Evolutionary conservation across 345 rosid species (phyloP).

Genomic region (Salix arbutifolia): DNA sequence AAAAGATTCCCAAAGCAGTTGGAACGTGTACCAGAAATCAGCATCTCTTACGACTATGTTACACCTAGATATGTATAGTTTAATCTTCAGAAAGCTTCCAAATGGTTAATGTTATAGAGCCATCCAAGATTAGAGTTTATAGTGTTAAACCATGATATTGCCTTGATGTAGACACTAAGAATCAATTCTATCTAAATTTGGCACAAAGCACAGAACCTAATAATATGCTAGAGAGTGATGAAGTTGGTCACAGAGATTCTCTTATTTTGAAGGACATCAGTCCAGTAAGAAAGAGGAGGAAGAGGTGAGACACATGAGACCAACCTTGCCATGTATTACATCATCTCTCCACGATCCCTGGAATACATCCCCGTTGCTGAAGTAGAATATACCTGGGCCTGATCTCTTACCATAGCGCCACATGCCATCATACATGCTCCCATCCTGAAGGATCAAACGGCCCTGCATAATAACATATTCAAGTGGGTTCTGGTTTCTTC

Average conservation of each 20-base stretch:
- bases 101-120: background rate
- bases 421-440: slow-evolving; percentile 88
- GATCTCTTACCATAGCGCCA: slow-evolving; percentile 95
- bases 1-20: background rate
- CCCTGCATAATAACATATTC: slow-evolving; percentile 47
- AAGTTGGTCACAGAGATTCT: background rate
- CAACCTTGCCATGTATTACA: slow-evolving; percentile 92
- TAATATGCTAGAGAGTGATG: background rate
- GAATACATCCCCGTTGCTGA: slow-evolving; percentile 90
- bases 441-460: slow-evolving; percentile 64
- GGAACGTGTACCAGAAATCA: background rate
- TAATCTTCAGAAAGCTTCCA: background rate
- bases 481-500: slow-evolving; percentile 4
- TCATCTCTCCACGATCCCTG: slow-evolving; percentile 99
- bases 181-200: background rate
- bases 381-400: slow-evolving; percentile 84
- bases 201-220: background rate
- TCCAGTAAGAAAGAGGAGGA: background rate
- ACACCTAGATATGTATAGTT: background rate
- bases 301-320: slow-evolving; percentile 1
- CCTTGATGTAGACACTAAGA: background rate
- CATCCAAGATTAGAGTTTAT: background rate
- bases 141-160: background rate
- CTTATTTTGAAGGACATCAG: background rate
- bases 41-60: background rate